phyloP scores from a whole-genome alignment of 2,329 filamentous ascomycete genomes.

The Blastomyces parvus region DNA sequence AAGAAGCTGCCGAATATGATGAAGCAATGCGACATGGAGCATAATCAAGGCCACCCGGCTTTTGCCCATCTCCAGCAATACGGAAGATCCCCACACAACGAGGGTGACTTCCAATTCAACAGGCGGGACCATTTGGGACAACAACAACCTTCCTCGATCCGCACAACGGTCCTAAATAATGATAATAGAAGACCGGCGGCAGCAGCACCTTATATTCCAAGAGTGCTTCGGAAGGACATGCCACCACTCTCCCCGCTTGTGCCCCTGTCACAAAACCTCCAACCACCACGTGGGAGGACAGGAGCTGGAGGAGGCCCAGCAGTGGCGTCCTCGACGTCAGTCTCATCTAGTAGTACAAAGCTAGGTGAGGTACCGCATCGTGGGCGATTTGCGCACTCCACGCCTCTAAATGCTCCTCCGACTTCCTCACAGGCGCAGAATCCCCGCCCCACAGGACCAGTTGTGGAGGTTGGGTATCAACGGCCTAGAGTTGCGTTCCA shows the following conservation, averaged over 20 bases:
- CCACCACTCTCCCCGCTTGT: conserved; percentile 6
- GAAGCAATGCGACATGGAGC: conserved; percentile 6
- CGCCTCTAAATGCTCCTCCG: not conserved
- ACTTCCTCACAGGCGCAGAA: not conserved
- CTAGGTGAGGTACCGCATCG: conserved; percentile 4
- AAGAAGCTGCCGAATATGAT: conserved; percentile 3
- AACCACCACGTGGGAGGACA: not conserved
- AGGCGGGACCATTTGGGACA: not conserved
- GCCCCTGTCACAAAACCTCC: conserved; percentile 2
- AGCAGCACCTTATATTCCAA: not conserved
- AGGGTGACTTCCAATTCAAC: not conserved
- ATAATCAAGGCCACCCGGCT: conserved; percentile 8
- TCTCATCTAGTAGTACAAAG: conserved; percentile 8
- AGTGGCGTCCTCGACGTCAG: not conserved
- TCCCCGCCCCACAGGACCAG: not conserved
- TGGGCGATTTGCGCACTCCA: not conserved
- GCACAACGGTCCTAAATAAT: not conserved
- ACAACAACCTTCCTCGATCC: not conserved
- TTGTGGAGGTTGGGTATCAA: conserved; percentile 7
- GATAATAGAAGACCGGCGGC: not conserved
- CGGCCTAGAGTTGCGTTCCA: not conserved
- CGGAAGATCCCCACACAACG: not conserved
- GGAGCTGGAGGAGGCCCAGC: not conserved
- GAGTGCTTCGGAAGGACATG: conserved; percentile 1
- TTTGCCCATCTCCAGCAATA: conserved; percentile 4